Evolutionary conservation across 345 rosid genomes (phyloP), one percentile per base, ranked within the genome.

Genomic region (Carallia brachiata): DNA sequence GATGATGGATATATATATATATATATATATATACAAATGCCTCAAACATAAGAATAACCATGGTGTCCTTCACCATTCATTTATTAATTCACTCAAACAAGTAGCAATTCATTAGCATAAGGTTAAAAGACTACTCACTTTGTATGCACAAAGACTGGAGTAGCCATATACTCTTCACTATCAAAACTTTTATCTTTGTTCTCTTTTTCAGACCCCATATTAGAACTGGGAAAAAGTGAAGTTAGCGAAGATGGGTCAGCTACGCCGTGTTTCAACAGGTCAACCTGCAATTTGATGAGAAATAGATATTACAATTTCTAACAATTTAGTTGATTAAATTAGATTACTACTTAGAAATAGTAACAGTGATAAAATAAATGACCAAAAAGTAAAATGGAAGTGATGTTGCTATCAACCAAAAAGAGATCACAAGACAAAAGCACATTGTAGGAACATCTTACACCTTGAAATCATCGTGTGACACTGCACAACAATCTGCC

Each of bases 201-300:
- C 67, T 82, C 96, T 64, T 77, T 85, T 64, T 89, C 89, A 74
- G 80, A 62, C 65, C 78, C 91, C 59, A 37, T 19, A 63, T 61
- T 82, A 61, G 87, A 75, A 77, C 80, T 79, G 61, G 77, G 86
- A 12, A 78, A 62, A 66, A 87, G 88, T 36, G 80, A 62, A 36
- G 79, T 65, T 34, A 84, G 68, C 28, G 78, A 84, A 81, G 93
- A 91, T 36, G 93, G 97, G 82, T 91, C 97, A 47, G 95, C 89
- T 72, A 91, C 87, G 65, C 89, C 86, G 78, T 89, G 93, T 70
- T 91, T 91, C 82, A 91, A 72, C 81, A 89, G 78, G 84, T 87
- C 97, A 67, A 91, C 95, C 97, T 91, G 87, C 67, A 77, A 54
- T 61, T 3, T 32, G 4, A 63, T 17, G 71, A 36, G 7, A 40